These are phyloP conservation scores for Leccinum pachyderme DNA, from an alignment of 1,284 basidiomycete genomes.

Conservation along the genomic window DNA sequence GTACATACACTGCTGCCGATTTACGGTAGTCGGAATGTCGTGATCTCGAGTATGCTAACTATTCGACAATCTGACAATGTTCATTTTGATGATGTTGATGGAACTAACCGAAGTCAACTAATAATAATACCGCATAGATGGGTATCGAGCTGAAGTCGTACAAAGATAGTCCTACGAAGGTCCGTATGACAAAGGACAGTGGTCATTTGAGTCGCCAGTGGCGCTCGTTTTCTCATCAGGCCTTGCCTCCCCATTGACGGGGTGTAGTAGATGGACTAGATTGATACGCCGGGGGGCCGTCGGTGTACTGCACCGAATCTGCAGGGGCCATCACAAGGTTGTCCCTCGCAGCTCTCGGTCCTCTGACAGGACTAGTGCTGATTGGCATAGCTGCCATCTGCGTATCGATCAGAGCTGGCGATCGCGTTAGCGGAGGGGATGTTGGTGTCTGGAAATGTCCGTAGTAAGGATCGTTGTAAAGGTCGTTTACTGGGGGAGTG, in stretches of 20 bases:
- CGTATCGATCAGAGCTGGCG: constrained; percentile 33
- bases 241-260: constrained; percentile 51
- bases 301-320: constrained; percentile 40
- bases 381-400: constrained; percentile 28
- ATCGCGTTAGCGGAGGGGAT: constrained; percentile 29
- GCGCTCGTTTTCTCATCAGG: constrained; percentile 13
- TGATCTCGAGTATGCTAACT: not conserved
- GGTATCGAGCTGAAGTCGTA: constrained; percentile 24
- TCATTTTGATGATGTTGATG: not conserved
- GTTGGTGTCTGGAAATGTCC: constrained; percentile 21
- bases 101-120: not conserved
- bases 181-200: constrained; percentile 15
- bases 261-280: constrained; percentile 45
- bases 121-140: constrained; percentile 18
- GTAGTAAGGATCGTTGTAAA: constrained; percentile 30
- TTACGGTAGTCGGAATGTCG: too few relatives aligned
- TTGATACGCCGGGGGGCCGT: constrained; percentile 65
- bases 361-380: constrained; percentile 40
- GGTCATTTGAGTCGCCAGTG: constrained; percentile 1
- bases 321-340: constrained; percentile 26
- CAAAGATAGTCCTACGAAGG: constrained; percentile 15
- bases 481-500: constrained; percentile 13
- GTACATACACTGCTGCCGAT: not conserved
- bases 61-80: not conserved
- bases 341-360: constrained; percentile 36